Conservation (phyloP, 2,329 filamentous ascomycete species). For the Westerdykella sp. region DNA sequence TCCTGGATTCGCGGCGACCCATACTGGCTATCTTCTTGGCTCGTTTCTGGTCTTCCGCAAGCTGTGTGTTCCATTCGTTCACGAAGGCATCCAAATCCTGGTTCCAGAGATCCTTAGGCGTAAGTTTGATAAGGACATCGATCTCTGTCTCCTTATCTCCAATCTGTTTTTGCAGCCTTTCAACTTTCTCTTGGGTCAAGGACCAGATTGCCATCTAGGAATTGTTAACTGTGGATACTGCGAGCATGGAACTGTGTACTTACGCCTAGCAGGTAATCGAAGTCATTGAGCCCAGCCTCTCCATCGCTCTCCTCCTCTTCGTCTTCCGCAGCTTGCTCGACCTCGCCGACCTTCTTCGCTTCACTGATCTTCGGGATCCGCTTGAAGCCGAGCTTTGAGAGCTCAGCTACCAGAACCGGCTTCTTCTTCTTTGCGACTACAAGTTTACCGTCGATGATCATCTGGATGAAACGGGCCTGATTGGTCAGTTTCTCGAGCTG, state of each 20-base stretch:
- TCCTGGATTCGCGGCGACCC: constrained; percentile 74
- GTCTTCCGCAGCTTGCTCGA: constrained; percentile 57
- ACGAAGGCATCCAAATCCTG: constrained; percentile 81
- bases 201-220: constrained; percentile 90
- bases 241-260: constrained; percentile 31
- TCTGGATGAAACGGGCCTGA: constrained; percentile 86
- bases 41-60: constrained; percentile 71
- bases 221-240: constrained; percentile 33
- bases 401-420: constrained; percentile 69
- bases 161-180: constrained; percentile 78
- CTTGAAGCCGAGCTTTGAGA: constrained; percentile 79
- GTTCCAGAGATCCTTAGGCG: constrained; percentile 89
- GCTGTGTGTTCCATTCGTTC: constrained; percentile 75
- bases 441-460: constrained; percentile 89
- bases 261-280: constrained; percentile 86
- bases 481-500: constrained; percentile 74
- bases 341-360: constrained; percentile 60
- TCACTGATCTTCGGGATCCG: constrained; percentile 75
- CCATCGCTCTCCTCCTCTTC: constrained; percentile 56
- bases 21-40: constrained; percentile 66
- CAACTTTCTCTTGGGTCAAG: constrained; percentile 85
- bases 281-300: constrained; percentile 65
- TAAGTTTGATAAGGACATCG: constrained; percentile 68
- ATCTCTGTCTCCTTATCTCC: constrained; percentile 82
- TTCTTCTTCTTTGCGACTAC: constrained; percentile 94